These are phyloP conservation scores for Nigrospora osmanthi DNA, from an alignment of 2,329 filamentous ascomycete genomes.

Conservation along the genomic window DNA sequence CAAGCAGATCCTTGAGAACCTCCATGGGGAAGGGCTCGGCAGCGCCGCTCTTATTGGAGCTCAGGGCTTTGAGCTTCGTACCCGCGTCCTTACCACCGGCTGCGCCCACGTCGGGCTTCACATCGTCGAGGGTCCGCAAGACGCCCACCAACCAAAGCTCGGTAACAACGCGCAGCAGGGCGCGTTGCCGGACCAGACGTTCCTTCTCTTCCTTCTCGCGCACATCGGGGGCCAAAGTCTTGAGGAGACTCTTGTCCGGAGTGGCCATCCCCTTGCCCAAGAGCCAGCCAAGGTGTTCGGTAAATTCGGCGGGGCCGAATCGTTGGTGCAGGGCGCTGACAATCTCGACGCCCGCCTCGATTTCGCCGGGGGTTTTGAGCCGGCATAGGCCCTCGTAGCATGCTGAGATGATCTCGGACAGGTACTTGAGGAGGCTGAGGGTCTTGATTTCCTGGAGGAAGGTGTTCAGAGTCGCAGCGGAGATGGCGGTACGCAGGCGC, in stretches of 20 bases:
- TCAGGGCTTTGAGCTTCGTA: slow-evolving; percentile 44
- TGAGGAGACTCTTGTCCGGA: slow-evolving; percentile 77
- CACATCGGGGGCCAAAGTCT: slow-evolving; percentile 69
- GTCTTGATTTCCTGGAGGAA: slow-evolving; percentile 87
- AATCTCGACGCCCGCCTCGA: slow-evolving; percentile 85
- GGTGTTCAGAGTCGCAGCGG: slow-evolving; percentile 67
- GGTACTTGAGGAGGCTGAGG: slow-evolving; percentile 88
- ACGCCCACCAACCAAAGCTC: slow-evolving; percentile 94
- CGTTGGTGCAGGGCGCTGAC: slow-evolving; percentile 93
- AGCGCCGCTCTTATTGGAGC: slow-evolving; percentile 53
- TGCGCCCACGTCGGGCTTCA: slow-evolving; percentile 55
- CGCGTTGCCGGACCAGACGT: slow-evolving; percentile 74
- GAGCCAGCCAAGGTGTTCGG: slow-evolving; percentile 84
- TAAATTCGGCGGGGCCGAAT: slow-evolving; percentile 86
- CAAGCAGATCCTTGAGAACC: slow-evolving; percentile 93
- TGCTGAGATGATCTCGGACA: slow-evolving; percentile 93
- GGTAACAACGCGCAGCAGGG: slow-evolving; percentile 82
- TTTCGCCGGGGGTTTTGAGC: slow-evolving; percentile 85
- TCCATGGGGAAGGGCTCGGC: slow-evolving; percentile 93
- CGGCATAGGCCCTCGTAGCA: slow-evolving; percentile 92
- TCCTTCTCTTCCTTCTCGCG: slow-evolving; percentile 96
- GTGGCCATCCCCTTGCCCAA: slow-evolving; percentile 86
- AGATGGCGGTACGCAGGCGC: slow-evolving; percentile 83
- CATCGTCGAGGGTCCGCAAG: slow-evolving; percentile 69
- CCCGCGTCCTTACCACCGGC: slow-evolving; percentile 58